Evolutionary conservation across 192 early-diverging fungal genomes (phyloP).

Genomic region (Coemansia sp.): DNA sequence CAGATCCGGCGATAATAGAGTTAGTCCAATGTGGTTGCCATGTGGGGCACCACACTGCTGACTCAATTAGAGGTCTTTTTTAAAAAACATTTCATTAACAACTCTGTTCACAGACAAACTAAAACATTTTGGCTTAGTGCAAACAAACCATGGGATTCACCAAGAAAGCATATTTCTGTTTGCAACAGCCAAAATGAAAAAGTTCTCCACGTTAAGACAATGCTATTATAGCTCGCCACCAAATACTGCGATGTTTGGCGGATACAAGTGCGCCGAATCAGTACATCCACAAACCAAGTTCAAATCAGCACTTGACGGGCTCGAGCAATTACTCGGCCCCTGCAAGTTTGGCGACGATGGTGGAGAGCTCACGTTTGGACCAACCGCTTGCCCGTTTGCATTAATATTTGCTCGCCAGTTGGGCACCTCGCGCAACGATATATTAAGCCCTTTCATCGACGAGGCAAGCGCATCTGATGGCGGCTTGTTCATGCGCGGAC

Average conservation of each 20-base stretch:
- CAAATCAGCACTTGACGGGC: constrained; percentile 4
- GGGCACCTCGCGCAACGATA: neutral
- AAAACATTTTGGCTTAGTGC: too few species aligned
- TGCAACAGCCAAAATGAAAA: too few species aligned
- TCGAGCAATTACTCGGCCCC: constrained; percentile 16
- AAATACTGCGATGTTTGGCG: neutral
- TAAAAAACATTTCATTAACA: too few species aligned
- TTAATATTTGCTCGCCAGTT: neutral
- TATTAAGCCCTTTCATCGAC: neutral
- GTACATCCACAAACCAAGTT: neutral
- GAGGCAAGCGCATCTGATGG: neutral
- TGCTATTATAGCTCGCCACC: neutral
- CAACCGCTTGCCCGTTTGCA: constrained; percentile 17
- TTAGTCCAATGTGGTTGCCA: too few species aligned
- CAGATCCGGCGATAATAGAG: too few species aligned
- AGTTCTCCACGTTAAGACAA: too few species aligned
- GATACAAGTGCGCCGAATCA: neutral
- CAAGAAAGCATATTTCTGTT: too few species aligned
- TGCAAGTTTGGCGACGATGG: constrained; percentile 39
- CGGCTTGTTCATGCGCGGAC: neutral
- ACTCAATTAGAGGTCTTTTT: too few species aligned
- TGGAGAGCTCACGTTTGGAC: constrained; percentile 37
- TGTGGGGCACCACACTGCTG: too few species aligned
- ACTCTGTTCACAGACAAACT: too few species aligned
- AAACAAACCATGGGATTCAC: too few species aligned